These are phyloP conservation scores for Brasenia schreberi DNA, from an alignment of 164 flowering plant species.

Conservation along the genomic window DNA sequence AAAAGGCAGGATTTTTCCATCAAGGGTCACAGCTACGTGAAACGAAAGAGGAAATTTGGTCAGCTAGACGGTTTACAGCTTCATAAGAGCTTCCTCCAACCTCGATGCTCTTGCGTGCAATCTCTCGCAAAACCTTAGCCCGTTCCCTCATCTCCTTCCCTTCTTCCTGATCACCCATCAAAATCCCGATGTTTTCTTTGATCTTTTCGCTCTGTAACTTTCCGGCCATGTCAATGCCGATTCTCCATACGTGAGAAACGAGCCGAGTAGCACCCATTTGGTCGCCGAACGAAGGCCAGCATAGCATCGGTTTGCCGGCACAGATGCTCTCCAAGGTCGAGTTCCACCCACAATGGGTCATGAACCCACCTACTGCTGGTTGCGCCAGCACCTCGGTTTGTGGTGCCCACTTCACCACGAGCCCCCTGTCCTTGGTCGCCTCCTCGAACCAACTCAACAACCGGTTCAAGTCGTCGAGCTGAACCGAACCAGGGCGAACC, in stretches of 20 bases:
- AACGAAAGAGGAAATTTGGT: not conserved
- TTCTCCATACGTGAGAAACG: conserved; percentile 26
- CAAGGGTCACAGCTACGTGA: not conserved
- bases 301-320: conserved; percentile 56
- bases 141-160: conserved; percentile 30
- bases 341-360: conserved; percentile 54
- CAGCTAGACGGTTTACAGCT: not conserved
- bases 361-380: conserved; percentile 37
- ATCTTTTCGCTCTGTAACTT: conserved; percentile 21
- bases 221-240: conserved; percentile 31
- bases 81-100: conserved; percentile 34
- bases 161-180: conserved; percentile 23
- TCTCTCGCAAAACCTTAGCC: conserved; percentile 15
- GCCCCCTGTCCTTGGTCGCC: conserved; percentile 2
- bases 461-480: conserved; percentile 4
- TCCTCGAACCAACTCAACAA: conserved; percentile 15
- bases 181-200: conserved; percentile 8
- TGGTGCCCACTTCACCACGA: conserved; percentile 49
- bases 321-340: conserved; percentile 39
- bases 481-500: conserved; percentile 18
- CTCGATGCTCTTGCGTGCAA: conserved; percentile 8
- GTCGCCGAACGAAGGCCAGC: conserved; percentile 34
- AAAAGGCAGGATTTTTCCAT: too few species aligned
- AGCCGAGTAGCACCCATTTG: conserved; percentile 33
- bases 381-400: conserved; percentile 46